A percentile compares a stretch with the other conserved stretches of the same genome.
Evolutionary conservation across 2,329 filamentous ascomycete genomes (phyloP).

Genomic region (Talaromyces sp.): DNA sequence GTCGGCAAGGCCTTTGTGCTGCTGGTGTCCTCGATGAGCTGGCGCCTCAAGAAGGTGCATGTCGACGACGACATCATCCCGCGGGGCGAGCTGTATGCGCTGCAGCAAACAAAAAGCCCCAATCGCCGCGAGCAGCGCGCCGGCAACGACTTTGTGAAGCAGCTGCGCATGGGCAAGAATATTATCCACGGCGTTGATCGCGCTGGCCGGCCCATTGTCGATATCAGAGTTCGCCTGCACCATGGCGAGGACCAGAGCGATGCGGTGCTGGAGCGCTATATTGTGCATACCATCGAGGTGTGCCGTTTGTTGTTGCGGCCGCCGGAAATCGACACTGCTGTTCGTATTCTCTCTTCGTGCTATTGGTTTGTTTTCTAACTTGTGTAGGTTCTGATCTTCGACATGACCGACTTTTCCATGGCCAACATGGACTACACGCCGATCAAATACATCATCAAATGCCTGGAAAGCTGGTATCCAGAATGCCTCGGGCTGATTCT

Average conservation of each 20-base stretch:
- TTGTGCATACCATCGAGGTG: conserved; percentile 88
- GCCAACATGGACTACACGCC: conserved; percentile 98
- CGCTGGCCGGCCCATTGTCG: conserved; percentile 73
- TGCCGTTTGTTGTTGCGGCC: conserved; percentile 68
- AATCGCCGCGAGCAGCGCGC: conserved; percentile 59
- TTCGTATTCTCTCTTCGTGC: conserved; percentile 42
- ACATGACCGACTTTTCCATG: conserved; percentile 88
- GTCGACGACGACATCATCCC: conserved; percentile 81
- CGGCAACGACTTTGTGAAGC: conserved; percentile 70
- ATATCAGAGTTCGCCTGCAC: conserved; percentile 76
- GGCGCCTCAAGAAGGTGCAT: conserved; percentile 71
- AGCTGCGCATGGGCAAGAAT: conserved; percentile 84
- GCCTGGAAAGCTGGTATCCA: conserved; percentile 95
- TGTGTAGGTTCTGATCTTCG: conserved; percentile 76
- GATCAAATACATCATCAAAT: conserved; percentile 97
- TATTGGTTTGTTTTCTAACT: conserved; percentile 6
- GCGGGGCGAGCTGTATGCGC: conserved; percentile 63
- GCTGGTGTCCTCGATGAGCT: conserved; percentile 86
- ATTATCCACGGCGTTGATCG: conserved; percentile 83
- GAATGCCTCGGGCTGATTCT: conserved; percentile 85
- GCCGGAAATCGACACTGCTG: conserved; percentile 80
- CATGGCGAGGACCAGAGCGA: conserved; percentile 79
- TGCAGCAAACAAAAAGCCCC: conserved; percentile 51
- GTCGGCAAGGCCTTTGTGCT: conserved; percentile 85
- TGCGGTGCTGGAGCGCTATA: conserved; percentile 76